phyloP scores from a whole-genome alignment of 345 rosid species.

The Gossypium mustelinum region DNA sequence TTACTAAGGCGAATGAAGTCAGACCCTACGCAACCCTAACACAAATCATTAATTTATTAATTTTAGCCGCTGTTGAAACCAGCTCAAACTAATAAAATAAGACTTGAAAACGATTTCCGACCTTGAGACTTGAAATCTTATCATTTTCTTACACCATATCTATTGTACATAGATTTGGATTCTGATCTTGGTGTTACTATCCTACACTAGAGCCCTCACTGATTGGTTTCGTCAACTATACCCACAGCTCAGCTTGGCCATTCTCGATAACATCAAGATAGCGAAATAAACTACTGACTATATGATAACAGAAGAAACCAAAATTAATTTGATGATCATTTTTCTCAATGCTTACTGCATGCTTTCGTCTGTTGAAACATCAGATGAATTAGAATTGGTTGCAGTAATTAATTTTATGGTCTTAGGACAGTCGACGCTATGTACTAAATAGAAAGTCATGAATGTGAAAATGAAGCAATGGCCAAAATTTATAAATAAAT shows the following conservation, averaged over 20 bases:
- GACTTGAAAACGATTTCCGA: neutral
- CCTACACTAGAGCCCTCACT: neutral
- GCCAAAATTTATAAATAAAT: neutral
- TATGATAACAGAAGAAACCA: neutral
- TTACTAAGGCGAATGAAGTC: conserved; percentile 15
- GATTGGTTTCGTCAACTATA: conserved; percentile 13
- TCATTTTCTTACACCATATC: neutral
- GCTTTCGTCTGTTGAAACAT: neutral
- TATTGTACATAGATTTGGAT: conserved; percentile 1
- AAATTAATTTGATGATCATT: neutral
- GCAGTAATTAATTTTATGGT: too few relatives aligned
- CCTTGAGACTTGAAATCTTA: conserved; percentile 11
- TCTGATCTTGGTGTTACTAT: conserved; percentile 9
- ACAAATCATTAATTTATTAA: neutral
- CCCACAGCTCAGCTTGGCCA: conserved; percentile 6
- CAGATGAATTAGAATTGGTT: too few relatives aligned
- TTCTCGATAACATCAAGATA: neutral
- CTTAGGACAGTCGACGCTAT: too few relatives aligned
- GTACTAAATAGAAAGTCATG: neutral
- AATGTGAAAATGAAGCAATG: neutral
- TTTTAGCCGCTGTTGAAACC: conserved; percentile 11
- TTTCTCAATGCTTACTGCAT: neutral
- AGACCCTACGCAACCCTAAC: conserved; percentile 10
- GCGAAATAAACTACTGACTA: neutral
- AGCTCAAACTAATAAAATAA: conserved; percentile 4